A percentile compares a stretch with the other conserved stretches of the same genome.
Conservation (phyloP, 1,284 basidiomycete genomes). For the Cronartium quercuum region DNA sequence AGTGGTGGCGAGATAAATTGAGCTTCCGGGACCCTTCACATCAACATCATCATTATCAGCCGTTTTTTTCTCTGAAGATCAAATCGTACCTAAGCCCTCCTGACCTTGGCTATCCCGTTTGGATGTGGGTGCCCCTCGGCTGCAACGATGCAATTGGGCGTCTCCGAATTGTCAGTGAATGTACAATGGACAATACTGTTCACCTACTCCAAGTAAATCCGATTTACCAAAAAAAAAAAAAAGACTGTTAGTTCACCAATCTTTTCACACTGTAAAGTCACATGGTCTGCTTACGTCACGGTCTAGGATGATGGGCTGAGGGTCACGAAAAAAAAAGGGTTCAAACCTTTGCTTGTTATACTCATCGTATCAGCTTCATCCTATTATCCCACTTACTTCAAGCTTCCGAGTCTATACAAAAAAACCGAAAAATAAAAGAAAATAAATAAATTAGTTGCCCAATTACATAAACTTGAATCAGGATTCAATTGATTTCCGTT, state of each 20-base stretch:
- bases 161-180: conserved; percentile 9
- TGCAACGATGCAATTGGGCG: background rate
- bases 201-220: conserved; percentile 10
- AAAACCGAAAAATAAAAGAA: too few relatives aligned
- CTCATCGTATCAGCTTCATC: background rate
- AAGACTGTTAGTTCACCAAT: background rate
- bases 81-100: background rate
- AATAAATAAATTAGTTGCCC: background rate
- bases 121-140: conserved; percentile 14
- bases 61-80: background rate
- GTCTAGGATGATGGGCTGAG: background rate
- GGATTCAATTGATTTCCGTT: background rate
- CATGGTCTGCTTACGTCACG: background rate
- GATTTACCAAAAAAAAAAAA: background rate
- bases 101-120: conserved; percentile 34
- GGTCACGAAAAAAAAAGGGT: background rate
- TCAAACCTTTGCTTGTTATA: background rate
- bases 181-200: conserved; percentile 28
- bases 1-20: conserved; percentile 22
- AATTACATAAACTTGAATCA: background rate
- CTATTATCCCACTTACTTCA: conserved; percentile 13
- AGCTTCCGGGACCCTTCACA: conserved; percentile 11
- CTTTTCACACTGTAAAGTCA: too few relatives aligned
- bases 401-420: conserved; percentile 15
- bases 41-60: background rate